A percentile compares a stretch with the other conserved stretches of the same genome.
phyloP scores from a whole-genome alignment of 78 protist species.

The Isochrysis galbana region DNA sequence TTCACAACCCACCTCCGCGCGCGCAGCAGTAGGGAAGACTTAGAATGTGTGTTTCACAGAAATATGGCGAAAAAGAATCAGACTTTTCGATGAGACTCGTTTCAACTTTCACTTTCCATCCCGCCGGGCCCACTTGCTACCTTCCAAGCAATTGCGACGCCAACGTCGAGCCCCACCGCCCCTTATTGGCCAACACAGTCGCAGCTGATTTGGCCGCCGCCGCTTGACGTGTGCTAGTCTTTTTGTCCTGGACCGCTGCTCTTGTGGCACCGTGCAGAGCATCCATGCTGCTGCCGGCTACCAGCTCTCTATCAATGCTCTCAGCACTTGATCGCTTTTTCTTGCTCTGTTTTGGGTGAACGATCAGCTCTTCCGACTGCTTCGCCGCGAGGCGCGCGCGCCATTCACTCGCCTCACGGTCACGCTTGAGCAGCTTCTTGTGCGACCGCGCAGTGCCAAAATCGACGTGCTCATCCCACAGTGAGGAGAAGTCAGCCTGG shows the following conservation, averaged over 20 bases:
- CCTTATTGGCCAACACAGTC: not conserved
- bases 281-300: not conserved
- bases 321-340: not conserved
- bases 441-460: slow-evolving; percentile 11
- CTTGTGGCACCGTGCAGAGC: not conserved
- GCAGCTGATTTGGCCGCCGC: no score
- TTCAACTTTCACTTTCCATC: no score
- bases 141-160: not conserved
- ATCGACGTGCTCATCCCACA: not conserved
- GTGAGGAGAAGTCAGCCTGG: not conserved
- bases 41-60: no score
- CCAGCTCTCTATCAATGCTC: not conserved
- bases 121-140: no score
- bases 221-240: no score
- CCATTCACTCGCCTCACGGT: not conserved
- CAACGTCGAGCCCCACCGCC: not conserved
- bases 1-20: no score
- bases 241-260: no score
- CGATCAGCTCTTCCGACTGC: not conserved
- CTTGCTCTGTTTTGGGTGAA: not conserved
- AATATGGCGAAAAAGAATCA: no score
- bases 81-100: no score
- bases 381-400: not conserved
- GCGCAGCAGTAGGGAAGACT: no score
- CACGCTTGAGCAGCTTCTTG: not conserved